Base-by-base conservation (phyloP, 192 early-diverging fungal species). In the Entomortierella beljakovae region DNA sequence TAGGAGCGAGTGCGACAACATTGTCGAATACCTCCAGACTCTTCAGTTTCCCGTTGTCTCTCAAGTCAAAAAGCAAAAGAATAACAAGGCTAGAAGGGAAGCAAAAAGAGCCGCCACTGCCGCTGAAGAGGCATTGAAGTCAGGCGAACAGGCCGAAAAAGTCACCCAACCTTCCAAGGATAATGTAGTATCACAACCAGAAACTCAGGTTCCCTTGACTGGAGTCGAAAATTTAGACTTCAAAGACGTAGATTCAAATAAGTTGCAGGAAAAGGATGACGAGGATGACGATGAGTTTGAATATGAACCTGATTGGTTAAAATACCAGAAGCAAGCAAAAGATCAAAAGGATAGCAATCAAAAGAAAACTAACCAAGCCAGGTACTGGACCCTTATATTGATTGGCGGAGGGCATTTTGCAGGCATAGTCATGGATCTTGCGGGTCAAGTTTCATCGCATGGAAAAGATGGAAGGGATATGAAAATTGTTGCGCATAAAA, bases 371-470 rank as follows among this genome's bases (percentile, higher is more conserved):
- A n/a, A 37, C 7, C 80, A 69, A 66, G 64, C 81, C 10, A 61
- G 84, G 18, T 81, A 66, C 15, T 98, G 95, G 95, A 89, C 91
- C 15, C 60, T 98, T 7, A 61, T 99, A 25, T 90, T 93, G 87
- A 63, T 94, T 33, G 89, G 90, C n/a, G 92, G 90, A 54, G 95
- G 97, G 15, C 92, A 95, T 71, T 99, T 99, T 86, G 95, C 95
- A 8, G 98, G 91, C 16, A 88, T 91, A 3, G 88, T 99, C 9
- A 86, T 97, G 57, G 95, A 97, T 74, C 85, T 91, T 64, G 76
- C 76, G 9, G 71, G 70, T 23, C 65, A 80, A 57, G 48, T 73
- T 35, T 75, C 57, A n/a, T 63, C 72, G 0, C 65, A 58, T 35
- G 60, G 79, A 15, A 52, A 63, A 22, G 76, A 79, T 23, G 61